Evolutionary conservation across 805 yeast genomes (phyloP), one percentile per base, ranked within the genome.

Genomic region (Candida qinlingensis): DNA sequence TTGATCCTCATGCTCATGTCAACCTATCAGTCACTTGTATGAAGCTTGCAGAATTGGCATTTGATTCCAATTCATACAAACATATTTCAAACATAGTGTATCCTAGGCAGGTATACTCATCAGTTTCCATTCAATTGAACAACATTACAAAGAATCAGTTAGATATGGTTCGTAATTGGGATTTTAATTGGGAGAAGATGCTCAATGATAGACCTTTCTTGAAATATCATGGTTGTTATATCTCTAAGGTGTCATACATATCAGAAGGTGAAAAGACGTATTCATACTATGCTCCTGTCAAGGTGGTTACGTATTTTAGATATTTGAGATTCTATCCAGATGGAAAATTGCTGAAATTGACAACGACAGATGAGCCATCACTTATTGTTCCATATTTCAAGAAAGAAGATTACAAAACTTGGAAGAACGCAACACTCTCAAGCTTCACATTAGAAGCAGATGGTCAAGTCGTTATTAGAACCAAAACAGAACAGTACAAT

Each of bases 291-390:
- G 75, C 86, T 6, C 97, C 97, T 2, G 79, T 87, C 25, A 80
- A 87, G 56, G 80, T 89, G 62, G 86, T 92, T 38, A 87, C 97
- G 0, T 92, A 92, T 61, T 92, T 88, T 62, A 71, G 99, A 53
- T 94, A 90, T 64, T 66, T 84, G 35, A 72, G 97, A 53, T 90
- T 92, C 60, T 86, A 75, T 62, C 83, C 83, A 0, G 85, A 86
- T 59, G 97, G 98, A 0, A 69, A 76, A 1, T 85, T 88, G 51
- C 67, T 87, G 39, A 79, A 85, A 60, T 73, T 87, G 30, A 73
- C 88, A 29, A 79, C 95, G 0, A 76, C 85, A 4, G 73, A 80
- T 47, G 92, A 87, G 57, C 98, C 98, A 0, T 62, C 65, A 2
- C 64, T 68, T 39, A 82, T 90, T 1, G 83, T 91, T 3, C 84